Conservation (phyloP, 2,329 filamentous ascomycete genomes). For the Capronia epimyces region DNA sequence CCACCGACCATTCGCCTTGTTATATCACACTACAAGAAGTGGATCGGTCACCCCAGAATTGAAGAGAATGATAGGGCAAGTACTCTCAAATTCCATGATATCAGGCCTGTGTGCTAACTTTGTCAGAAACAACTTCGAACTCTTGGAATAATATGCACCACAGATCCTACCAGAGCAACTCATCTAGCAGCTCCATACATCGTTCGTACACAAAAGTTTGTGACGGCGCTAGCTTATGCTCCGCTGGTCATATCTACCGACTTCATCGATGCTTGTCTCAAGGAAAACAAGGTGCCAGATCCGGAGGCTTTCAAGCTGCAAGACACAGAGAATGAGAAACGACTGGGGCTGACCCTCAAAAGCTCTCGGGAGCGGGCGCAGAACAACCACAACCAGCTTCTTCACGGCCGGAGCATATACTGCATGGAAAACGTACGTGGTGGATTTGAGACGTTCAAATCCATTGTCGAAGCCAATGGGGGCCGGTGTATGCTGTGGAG, state of each 20-base stretch:
- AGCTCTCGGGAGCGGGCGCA: constrained; percentile 66
- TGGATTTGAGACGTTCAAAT: constrained; percentile 75
- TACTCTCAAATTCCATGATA: not conserved
- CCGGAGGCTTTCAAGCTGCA: constrained; percentile 62
- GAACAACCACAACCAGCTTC: constrained; percentile 68
- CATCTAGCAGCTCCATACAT: constrained; percentile 83
- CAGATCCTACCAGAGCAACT: constrained; percentile 70
- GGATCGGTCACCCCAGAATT: constrained; percentile 66
- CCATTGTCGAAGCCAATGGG: constrained; percentile 83
- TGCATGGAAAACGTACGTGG: constrained; percentile 75
- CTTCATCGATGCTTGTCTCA: constrained; percentile 73
- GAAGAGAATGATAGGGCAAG: constrained; percentile 77
- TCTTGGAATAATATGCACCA: constrained; percentile 73
- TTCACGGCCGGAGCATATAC: constrained; percentile 73
- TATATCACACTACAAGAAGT: constrained; percentile 76
- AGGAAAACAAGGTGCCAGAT: constrained; percentile 59
- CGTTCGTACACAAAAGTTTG: constrained; percentile 88
- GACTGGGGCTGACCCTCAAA: constrained; percentile 63
- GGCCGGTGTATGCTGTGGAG: constrained; percentile 74
- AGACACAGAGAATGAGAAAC: constrained; percentile 68
- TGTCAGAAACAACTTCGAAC: constrained; percentile 70
- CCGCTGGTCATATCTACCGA: constrained; percentile 69
- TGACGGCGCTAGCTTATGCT: constrained; percentile 76
- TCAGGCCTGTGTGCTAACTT: constrained; percentile 16
- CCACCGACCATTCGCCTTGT: constrained; percentile 69